A percentile compares a stretch with the other conserved stretches of the same genome.
phyloP scores from a whole-genome alignment of 2,329 filamentous ascomycete species.

The Microsporum ferrugineum region DNA sequence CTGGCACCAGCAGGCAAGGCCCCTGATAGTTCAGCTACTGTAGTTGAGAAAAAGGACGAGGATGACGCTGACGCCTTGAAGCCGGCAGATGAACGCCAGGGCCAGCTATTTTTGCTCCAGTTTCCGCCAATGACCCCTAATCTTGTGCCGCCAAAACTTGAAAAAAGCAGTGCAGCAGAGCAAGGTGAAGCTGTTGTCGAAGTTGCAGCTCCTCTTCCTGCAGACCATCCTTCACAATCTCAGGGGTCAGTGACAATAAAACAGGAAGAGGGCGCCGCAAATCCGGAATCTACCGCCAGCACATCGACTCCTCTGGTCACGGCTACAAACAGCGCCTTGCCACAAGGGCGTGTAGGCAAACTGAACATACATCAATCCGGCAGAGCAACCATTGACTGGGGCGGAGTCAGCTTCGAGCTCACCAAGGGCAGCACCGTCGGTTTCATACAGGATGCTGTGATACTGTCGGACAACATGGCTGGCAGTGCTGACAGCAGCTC shows the following conservation, averaged over 20 bases:
- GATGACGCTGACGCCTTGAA: constrained; percentile 17
- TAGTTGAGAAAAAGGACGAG: constrained; percentile 8
- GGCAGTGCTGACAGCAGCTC: constrained; percentile 16
- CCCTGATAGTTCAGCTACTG: constrained; percentile 12
- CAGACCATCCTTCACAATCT: background rate
- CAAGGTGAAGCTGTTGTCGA: constrained; percentile 2
- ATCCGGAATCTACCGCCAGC: constrained; percentile 3
- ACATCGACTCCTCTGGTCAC: constrained; percentile 25
- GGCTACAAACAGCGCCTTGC: constrained; percentile 34
- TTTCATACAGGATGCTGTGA: constrained; percentile 51
- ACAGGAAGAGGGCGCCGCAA: constrained; percentile 9
- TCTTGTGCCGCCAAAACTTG: constrained; percentile 32
- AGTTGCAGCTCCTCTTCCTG: background rate
- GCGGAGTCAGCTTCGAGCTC: constrained; percentile 48
- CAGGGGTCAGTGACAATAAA: constrained; percentile 7
- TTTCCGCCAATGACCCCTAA: constrained; percentile 52
- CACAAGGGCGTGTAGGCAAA: constrained; percentile 48
- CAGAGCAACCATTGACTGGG: constrained; percentile 51
- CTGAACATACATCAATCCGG: constrained; percentile 52
- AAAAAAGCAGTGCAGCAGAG: constrained; percentile 16
- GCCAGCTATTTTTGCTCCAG: constrained; percentile 52
- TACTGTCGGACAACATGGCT: constrained; percentile 23
- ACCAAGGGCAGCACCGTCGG: constrained; percentile 45
- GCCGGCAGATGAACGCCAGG: constrained; percentile 35
- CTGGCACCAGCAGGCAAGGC: constrained; percentile 7